Percentiles rank a stretch among this genome's conserved stretches.
These are phyloP conservation scores for Exophiala spinifera DNA, from an alignment of 2,329 filamentous ascomycete genomes.

Conservation along the genomic window DNA sequence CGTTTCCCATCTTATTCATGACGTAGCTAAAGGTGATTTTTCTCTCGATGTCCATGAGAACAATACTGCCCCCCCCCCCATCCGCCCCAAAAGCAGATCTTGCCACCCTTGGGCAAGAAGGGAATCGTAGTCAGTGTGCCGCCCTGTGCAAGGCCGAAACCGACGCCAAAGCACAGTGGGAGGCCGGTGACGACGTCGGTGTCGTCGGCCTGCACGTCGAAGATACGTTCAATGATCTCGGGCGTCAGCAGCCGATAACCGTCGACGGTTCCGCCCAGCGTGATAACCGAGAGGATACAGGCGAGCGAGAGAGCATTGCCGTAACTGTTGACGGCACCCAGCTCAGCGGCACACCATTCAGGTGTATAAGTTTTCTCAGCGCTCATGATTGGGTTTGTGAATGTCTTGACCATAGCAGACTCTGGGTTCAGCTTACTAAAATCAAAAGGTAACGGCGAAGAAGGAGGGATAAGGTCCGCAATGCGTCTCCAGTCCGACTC, in stretches of 20 bases:
- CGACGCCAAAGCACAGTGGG: conserved; percentile 43
- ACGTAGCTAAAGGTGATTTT: conserved; percentile 44
- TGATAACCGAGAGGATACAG: conserved; percentile 41
- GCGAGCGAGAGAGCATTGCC: conserved; percentile 45
- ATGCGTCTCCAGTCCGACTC: conserved; percentile 45
- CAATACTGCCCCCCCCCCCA: conserved; percentile 47
- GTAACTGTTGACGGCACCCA: conserved; percentile 47
- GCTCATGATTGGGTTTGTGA: conserved; percentile 30
- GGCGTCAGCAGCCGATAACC: conserved; percentile 40
- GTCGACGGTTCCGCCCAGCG: conserved; percentile 35
- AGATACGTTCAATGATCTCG: conserved; percentile 44
- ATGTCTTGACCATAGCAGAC: conserved; percentile 34
- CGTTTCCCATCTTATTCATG: conserved; percentile 46
- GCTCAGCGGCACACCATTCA: conserved; percentile 40
- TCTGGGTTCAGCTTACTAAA: conserved; percentile 22
- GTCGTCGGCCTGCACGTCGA: conserved; percentile 45
- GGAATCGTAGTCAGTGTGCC: conserved; percentile 23
- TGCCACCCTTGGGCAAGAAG: conserved; percentile 35
- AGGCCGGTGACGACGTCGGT: conserved; percentile 39
- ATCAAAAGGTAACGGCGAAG: conserved; percentile 16
- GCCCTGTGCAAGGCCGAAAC: conserved; percentile 38
- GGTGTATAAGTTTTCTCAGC: conserved; percentile 29
- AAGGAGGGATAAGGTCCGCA: conserved; percentile 36
- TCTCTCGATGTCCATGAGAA: conserved; percentile 44
- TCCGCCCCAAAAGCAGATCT: conserved; percentile 44